Evolutionary conservation across 768 basidiomycete genomes (phyloP).

Genomic region (Lenzites betulinus): DNA sequence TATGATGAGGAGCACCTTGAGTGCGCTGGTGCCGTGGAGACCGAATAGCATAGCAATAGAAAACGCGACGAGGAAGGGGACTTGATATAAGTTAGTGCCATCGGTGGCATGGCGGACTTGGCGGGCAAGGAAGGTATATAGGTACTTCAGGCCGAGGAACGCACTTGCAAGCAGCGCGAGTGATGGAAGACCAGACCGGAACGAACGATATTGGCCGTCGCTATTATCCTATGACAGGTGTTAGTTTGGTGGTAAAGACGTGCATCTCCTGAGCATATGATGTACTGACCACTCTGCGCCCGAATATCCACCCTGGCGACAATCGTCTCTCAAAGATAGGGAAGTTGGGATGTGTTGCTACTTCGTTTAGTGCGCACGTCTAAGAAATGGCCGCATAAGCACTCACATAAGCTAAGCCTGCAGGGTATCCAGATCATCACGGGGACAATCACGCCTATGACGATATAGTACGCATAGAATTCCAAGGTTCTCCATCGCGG

Average conservation of each 20-base stretch:
- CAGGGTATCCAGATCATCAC: constrained; percentile 79
- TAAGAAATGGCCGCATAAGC: background rate
- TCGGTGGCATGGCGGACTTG: constrained; percentile 25
- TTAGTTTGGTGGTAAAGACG: too few relatives aligned
- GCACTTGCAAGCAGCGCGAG: constrained; percentile 51
- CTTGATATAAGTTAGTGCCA: constrained; percentile 38
- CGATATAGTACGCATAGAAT: constrained; percentile 73
- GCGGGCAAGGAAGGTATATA: constrained; percentile 41
- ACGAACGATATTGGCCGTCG: constrained; percentile 87
- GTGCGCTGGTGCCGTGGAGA: constrained; percentile 77
- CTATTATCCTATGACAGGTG: constrained; percentile 73
- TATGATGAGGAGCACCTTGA: constrained; percentile 81
- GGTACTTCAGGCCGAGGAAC: constrained; percentile 58
- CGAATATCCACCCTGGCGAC: constrained; percentile 79
- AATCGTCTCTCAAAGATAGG: constrained; percentile 56
- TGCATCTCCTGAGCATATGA: background rate
- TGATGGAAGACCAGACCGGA: constrained; percentile 76
- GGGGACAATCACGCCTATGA: constrained; percentile 62
- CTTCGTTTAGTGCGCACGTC: constrained; percentile 1
- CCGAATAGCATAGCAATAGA: constrained; percentile 65
- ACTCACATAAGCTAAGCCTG: constrained; percentile 72
- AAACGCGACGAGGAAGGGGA: constrained; percentile 63
- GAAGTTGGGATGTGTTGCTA: constrained; percentile 80
- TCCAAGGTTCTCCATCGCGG: constrained; percentile 81
- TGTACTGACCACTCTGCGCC: constrained; percentile 69